Evolutionary conservation across 495 filamentous ascomycete genomes (phyloP).

Genomic region (Gamarada debralockiae): DNA sequence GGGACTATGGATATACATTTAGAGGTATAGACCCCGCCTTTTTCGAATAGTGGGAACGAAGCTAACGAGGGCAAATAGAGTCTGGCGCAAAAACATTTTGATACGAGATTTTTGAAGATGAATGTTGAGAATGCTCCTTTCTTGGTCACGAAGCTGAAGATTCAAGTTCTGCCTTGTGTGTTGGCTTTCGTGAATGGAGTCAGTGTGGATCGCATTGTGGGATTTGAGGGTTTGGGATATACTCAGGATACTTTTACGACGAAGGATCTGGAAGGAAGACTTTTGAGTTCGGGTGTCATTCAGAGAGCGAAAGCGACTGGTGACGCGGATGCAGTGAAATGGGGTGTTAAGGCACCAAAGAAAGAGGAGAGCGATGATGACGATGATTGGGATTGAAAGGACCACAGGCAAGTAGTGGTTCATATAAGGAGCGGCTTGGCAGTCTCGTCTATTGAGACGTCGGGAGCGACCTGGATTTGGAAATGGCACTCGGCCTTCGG

Average conservation of each 20-base stretch:
- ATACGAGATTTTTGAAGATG: conserved; percentile 64
- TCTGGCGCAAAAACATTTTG: conserved; percentile 61
- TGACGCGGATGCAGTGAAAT: conserved; percentile 35
- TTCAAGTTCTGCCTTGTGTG: conserved; percentile 71
- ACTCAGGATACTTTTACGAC: conserved; percentile 59
- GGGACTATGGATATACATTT: conserved; percentile 65
- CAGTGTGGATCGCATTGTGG: conserved; percentile 62
- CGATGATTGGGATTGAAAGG: conserved; percentile 65
- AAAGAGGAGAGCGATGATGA: conserved; percentile 47
- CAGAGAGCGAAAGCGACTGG: conserved; percentile 46
- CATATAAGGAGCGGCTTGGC: no score
- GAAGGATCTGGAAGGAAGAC: conserved; percentile 56
- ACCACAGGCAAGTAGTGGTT: no score
- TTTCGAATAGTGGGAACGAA: conserved; percentile 7
- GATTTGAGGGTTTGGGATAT: conserved; percentile 68
- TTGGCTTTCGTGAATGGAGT: conserved; percentile 69
- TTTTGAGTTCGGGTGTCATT: conserved; percentile 57
- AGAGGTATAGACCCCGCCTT: conserved; percentile 27
- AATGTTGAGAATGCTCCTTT: conserved; percentile 73
- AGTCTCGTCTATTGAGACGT: no score
- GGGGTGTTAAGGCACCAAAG: conserved; percentile 30
- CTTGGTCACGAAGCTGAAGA: conserved; percentile 63
- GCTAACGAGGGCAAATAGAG: conserved; percentile 25
- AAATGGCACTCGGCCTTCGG: no score
- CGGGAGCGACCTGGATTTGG: no score